Evolutionary conservation across 352 stramenopile genomes (phyloP).

Genomic region (Globisporangium alternatum): DNA sequence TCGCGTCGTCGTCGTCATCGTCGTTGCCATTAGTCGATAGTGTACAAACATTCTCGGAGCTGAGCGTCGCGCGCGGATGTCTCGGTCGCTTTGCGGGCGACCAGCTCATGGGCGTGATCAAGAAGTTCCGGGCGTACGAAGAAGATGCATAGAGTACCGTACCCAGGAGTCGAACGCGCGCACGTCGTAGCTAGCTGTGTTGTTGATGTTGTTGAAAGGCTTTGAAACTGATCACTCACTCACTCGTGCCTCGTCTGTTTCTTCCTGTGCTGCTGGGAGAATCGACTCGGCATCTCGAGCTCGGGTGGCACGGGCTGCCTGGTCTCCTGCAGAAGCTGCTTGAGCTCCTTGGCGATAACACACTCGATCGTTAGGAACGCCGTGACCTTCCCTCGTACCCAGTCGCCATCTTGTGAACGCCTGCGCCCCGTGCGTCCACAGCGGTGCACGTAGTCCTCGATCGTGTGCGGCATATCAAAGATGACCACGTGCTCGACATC

Average conservation of each 20-base stretch:
- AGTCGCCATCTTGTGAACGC: conserved; percentile 18
- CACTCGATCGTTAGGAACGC: conserved; percentile 62
- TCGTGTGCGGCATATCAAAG: conserved; percentile 89
- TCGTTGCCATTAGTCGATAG: conserved; percentile 39
- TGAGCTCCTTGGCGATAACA: conserved; percentile 46
- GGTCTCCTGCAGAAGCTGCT: conserved; percentile 39
- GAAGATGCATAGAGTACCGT: conserved; percentile 30
- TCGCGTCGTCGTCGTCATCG: not conserved
- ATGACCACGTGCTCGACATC: conserved; percentile 85
- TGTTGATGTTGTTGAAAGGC: not conserved
- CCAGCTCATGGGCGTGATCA: conserved; percentile 83
- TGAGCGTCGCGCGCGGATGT: conserved; percentile 57
- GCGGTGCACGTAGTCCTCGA: conserved; percentile 91
- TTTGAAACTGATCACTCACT: not conserved
- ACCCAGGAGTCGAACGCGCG: not conserved
- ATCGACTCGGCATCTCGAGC: conserved; percentile 38
- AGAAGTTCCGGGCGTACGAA: conserved; percentile 58
- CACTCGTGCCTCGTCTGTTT: too few species aligned
- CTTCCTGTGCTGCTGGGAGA: conserved; percentile 18
- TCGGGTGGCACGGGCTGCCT: conserved; percentile 47
- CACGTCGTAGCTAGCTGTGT: not conserved
- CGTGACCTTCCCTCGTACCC: conserved; percentile 30
- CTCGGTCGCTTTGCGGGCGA: conserved; percentile 82
- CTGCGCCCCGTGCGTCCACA: conserved; percentile 69
- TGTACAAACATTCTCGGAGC: conserved; percentile 62